Conservation (phyloP, 352 stramenopile species). For the Globisporangium acanthophoron region DNA sequence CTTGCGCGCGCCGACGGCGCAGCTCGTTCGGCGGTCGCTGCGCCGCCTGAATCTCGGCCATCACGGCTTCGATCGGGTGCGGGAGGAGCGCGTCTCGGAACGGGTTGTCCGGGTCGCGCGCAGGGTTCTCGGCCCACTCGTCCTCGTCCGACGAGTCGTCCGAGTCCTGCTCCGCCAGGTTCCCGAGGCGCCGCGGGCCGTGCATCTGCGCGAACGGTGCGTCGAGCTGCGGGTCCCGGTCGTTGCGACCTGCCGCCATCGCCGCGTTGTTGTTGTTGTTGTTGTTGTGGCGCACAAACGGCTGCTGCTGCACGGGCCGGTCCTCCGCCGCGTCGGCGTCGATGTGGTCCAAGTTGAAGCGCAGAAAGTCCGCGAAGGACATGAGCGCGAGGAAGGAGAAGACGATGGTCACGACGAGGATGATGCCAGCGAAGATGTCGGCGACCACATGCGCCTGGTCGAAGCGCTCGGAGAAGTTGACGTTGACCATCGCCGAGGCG, state of each 20-base stretch:
- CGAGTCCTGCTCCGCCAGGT: slow-evolving; percentile 32
- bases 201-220: slow-evolving; percentile 30
- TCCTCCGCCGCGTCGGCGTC: slow-evolving; percentile 53
- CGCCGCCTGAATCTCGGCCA: slow-evolving; percentile 16
- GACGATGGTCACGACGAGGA: slow-evolving; percentile 90
- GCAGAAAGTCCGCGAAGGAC: slow-evolving; percentile 91
- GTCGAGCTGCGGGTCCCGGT: slow-evolving; percentile 23
- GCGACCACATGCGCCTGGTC: slow-evolving; percentile 56
- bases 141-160: slow-evolving; percentile 60
- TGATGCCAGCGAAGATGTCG: slow-evolving; percentile 87
- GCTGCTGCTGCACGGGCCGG: slow-evolving; percentile 17
- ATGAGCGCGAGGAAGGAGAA: slow-evolving; percentile 94
- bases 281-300: slow-evolving; percentile 7
- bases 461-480: slow-evolving; percentile 80
- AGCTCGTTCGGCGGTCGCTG: slow-evolving; percentile 21
- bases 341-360: slow-evolving; percentile 88
- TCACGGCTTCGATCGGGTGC: slow-evolving; percentile 24
- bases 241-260: slow-evolving; percentile 2
- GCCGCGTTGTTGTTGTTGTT: slow-evolving; percentile 2
- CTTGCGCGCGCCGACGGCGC: slow-evolving; percentile 26
- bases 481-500: slow-evolving; percentile 77
- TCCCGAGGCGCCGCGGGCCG: slow-evolving; percentile 24
- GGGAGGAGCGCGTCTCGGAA: slow-evolving; percentile 41
- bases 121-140: background rate
- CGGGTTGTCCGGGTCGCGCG: slow-evolving; percentile 13